Evolutionary conservation across 352 stramenopile species (phyloP), one percentile per base, ranked within the genome.

Genomic region (Globisporangium abappressorium): DNA sequence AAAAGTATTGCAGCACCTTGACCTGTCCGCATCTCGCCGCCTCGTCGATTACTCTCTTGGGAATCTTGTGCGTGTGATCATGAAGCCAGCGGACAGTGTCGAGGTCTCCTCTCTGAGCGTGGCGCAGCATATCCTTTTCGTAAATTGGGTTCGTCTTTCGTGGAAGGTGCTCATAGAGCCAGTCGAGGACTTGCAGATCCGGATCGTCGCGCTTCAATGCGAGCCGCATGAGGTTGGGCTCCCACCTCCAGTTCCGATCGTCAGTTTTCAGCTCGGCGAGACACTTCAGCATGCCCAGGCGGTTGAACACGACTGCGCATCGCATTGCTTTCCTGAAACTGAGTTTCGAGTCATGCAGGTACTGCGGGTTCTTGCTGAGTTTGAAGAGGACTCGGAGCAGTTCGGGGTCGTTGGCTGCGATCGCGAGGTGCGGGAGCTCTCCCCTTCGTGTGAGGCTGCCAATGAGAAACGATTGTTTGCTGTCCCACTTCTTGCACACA

Each of bases 401-500:
- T 5, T 36, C 46, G 14, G 46, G 20, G 47, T 65, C 46, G 47
- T 49, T 65, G 12, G 46, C 46, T 6, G 30, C 43, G 60, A 65
- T 65, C n/a, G 46, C 60, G 20, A 65, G 60, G 60, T 65, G 60
- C 20, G 30, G 60, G 1, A 65, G 46, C 30, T 58, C 18, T 8
- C 60, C 47, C 14, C 9, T n/a, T 53, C 15, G 14, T 2, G 41
- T 43, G 1, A 64, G 24, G 12, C 7, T 24, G 14, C 41, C 58
- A 15, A 56, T 12, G 24, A 34, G 12, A 0, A 36, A 26, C 18
- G 5, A 5, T 5, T 28, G 12, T 8, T 22, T 12, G 53, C 53
- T 20, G 26, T 30, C 8, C n/a, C 53, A 58, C 15, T n/a, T 15
- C 6, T 15, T 2, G 53, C 33, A 41, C 26, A 8, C 26, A 15